Evolutionary conservation across 345 rosid species (phyloP).

Genomic region (Angophora floribunda): DNA sequence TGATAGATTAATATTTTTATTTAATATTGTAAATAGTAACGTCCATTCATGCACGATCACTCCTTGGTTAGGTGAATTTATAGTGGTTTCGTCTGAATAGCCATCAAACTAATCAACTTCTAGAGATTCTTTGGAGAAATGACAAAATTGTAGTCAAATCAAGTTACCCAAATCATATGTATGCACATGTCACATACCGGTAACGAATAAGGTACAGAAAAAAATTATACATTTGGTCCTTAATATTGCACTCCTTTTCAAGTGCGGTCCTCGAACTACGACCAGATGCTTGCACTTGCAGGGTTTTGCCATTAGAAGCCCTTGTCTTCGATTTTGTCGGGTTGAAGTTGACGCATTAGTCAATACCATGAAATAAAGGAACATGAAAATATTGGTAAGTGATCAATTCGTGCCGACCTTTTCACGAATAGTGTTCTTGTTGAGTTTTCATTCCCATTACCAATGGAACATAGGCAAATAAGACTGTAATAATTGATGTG

Average conservation of each 20-base stretch:
- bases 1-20: neutral
- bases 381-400: neutral
- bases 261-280: neutral
- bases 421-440: neutral
- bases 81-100: neutral
- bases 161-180: neutral
- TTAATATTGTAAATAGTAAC: neutral
- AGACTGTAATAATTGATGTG: fast-evolving
- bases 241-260: neutral
- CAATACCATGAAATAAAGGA: neutral
- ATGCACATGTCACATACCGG: neutral
- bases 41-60: neutral
- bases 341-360: neutral
- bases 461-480: neutral
- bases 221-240: neutral
- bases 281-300: neutral
- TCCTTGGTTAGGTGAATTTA: neutral
- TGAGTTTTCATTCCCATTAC: neutral
- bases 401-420: neutral
- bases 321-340: neutral
- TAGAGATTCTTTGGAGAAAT: neutral
- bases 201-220: neutral
- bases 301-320: neutral
- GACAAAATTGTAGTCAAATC: neutral
- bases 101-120: neutral